phyloP scores from a whole-genome alignment of 805 yeast genomes.

The Candida ponderosae region DNA sequence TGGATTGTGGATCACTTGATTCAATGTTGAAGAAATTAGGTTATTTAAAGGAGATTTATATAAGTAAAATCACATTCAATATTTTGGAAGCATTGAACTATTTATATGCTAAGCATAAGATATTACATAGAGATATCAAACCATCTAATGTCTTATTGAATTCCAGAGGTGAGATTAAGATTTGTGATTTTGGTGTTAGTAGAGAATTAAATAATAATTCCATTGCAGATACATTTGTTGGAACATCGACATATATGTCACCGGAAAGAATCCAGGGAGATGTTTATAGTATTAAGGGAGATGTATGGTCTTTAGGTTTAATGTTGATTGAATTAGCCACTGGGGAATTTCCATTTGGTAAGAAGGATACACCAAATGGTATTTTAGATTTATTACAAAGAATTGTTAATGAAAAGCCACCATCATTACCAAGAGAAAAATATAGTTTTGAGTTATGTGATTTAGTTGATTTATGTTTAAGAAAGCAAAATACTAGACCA shows the following conservation, averaged over 20 bases:
- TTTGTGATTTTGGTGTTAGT: constrained; percentile 96
- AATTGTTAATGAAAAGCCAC: constrained; percentile 90
- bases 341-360: constrained; percentile 74
- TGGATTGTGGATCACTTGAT: constrained; percentile 91
- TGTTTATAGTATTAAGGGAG: constrained; percentile 88
- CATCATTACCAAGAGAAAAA: constrained; percentile 44
- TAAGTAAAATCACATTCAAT: constrained; percentile 67
- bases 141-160: constrained; percentile 90
- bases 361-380: constrained; percentile 66
- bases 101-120: constrained; percentile 74
- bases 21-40: constrained; percentile 57
- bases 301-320: constrained; percentile 94
- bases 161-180: constrained; percentile 77
- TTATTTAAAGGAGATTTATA: constrained; percentile 57
- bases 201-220: constrained; percentile 82
- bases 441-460: constrained; percentile 42
- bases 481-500: constrained; percentile 60
- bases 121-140: constrained; percentile 92
- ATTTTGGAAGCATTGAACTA: constrained; percentile 78
- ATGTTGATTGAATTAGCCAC: constrained; percentile 84
- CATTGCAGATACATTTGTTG: constrained; percentile 95
- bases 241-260: constrained; percentile 95
- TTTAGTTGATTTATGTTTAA: constrained; percentile 68
- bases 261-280: constrained; percentile 97
- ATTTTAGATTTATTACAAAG: constrained; percentile 86